These are phyloP conservation scores for Kwoniella bestiolae DNA, from an alignment of 768 basidiomycete genomes.

Conservation along the genomic window DNA sequence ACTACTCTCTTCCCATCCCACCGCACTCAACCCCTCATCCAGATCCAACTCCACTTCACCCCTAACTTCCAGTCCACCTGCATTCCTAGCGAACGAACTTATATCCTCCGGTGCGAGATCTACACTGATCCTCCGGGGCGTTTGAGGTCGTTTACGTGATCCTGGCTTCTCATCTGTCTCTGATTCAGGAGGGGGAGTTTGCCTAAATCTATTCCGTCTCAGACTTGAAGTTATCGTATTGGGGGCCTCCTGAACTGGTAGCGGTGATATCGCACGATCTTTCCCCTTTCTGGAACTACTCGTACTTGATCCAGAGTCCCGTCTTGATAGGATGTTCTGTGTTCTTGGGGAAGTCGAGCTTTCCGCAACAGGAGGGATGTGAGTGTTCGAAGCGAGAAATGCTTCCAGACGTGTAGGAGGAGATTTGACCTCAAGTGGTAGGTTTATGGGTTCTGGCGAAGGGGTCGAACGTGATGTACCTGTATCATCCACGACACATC, in stretches of 20 bases:
- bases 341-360: neutral
- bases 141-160: slow-evolving; percentile 1
- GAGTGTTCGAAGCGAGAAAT: slow-evolving; percentile 30
- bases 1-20: slow-evolving; percentile 19
- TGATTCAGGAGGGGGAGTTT: neutral
- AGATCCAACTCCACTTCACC: slow-evolving; percentile 46
- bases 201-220: neutral
- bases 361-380: slow-evolving; percentile 2
- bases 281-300: slow-evolving; percentile 44
- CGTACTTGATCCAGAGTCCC: slow-evolving; percentile 11
- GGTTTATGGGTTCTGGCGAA: slow-evolving; percentile 9
- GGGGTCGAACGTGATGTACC: slow-evolving; percentile 18
- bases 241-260: neutral
- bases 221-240: neutral
- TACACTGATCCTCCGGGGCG: slow-evolving; percentile 36
- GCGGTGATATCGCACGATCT: slow-evolving; percentile 26
- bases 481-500: neutral
- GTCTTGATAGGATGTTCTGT: neutral
- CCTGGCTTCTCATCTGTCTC: no score
- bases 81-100: slow-evolving; percentile 33
- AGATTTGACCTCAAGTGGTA: neutral
- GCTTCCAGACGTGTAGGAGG: slow-evolving; percentile 29
- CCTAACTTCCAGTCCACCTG: slow-evolving; percentile 26
- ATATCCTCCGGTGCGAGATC: slow-evolving; percentile 43
- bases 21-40: slow-evolving; percentile 24